Conservation (phyloP, 2,329 filamentous ascomycete species). For the Simplicillium aogashimaense region DNA sequence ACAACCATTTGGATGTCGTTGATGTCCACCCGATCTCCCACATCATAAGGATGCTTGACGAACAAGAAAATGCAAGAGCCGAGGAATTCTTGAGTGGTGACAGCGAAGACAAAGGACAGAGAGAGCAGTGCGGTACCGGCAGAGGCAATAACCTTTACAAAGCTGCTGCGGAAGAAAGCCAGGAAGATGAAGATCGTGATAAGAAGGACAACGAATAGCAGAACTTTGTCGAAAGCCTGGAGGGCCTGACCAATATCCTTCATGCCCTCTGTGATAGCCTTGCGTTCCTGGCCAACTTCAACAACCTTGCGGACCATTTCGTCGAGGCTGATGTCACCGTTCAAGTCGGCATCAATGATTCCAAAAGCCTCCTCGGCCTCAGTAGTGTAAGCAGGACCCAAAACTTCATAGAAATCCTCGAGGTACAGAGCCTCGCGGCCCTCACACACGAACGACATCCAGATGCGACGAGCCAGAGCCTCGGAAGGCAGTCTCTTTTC, state of each 20-base stretch:
- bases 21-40: conserved; percentile 89
- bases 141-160: conserved; percentile 76
- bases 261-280: conserved; percentile 86
- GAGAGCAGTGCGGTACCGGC: conserved; percentile 88
- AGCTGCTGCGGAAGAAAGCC: conserved; percentile 79
- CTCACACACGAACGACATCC: conserved; percentile 97
- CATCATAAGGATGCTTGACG: conserved; percentile 95
- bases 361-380: conserved; percentile 82
- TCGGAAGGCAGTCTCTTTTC: conserved; percentile 79
- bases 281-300: conserved; percentile 76
- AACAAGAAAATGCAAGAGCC: conserved; percentile 98
- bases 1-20: conserved; percentile 62
- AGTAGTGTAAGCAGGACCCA: conserved; percentile 61
- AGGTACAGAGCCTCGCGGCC: conserved; percentile 68
- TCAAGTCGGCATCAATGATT: conserved; percentile 74
- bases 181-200: conserved; percentile 79
- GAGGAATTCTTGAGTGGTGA: conserved; percentile 88
- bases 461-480: conserved; percentile 86
- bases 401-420: conserved; percentile 81
- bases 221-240: conserved; percentile 76
- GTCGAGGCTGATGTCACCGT: conserved; percentile 89
- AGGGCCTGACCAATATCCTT: conserved; percentile 96
- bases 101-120: conserved; percentile 91
- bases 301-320: conserved; percentile 88
- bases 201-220: conserved; percentile 72